These are phyloP conservation scores for Citrus australasica DNA, from an alignment of 345 rosid species.

Conservation along the genomic window DNA sequence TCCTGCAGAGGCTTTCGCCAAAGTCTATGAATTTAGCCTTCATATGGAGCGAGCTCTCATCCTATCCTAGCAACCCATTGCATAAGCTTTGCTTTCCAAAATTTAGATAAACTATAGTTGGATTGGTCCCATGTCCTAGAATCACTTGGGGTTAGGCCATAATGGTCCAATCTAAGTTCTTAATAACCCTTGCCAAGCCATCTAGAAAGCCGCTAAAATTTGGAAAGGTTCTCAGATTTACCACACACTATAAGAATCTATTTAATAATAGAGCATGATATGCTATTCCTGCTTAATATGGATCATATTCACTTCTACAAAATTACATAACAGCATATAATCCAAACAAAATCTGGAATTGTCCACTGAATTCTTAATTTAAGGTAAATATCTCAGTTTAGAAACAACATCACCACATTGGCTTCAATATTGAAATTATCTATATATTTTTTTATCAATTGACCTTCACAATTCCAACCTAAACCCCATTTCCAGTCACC, in stretches of 20 bases:
- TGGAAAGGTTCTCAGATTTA: background rate
- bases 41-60: background rate
- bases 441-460: background rate
- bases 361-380: background rate
- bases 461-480: background rate
- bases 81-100: background rate
- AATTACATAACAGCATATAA: background rate
- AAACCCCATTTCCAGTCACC: background rate
- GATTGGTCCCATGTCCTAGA: background rate
- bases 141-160: background rate
- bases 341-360: background rate
- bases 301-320: background rate
- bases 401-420: background rate
- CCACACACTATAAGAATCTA: background rate
- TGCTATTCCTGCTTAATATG: background rate
- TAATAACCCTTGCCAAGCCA: background rate
- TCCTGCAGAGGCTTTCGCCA: background rate
- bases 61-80: background rate
- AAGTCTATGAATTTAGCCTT: background rate
- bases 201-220: background rate
- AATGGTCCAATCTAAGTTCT: conserved; percentile 1
- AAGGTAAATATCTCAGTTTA: background rate
- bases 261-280: background rate
- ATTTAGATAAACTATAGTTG: background rate
- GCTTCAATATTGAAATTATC: background rate